Conservation (phyloP, 345 rosid genomes). For the Sonneratia alba region DNA sequence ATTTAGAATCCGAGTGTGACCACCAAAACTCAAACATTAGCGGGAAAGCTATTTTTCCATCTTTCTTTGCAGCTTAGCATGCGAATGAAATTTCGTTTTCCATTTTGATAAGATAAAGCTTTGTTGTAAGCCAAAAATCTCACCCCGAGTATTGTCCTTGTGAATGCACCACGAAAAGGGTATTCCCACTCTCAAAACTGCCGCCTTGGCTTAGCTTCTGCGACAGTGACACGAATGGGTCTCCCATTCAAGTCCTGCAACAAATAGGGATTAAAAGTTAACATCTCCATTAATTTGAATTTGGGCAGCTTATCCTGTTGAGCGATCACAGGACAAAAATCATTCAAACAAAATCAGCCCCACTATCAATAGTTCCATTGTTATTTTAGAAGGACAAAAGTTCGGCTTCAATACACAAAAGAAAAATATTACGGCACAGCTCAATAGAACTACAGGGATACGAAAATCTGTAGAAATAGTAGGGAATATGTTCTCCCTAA, state of each 20-base stretch:
- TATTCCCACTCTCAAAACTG: constrained; percentile 34
- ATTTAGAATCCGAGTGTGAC: not conserved
- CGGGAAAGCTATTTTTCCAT: not conserved
- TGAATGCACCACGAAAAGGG: not conserved
- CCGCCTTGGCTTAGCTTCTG: constrained; percentile 80
- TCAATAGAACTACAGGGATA: too few relatives aligned
- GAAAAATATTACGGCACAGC: not conserved
- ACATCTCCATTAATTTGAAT: not conserved
- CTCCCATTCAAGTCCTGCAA: constrained; percentile 85
- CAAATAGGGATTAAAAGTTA: constrained; percentile 3
- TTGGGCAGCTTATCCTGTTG: not conserved
- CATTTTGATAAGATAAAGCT: not conserved
- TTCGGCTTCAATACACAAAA: not conserved
- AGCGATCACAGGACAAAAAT: not conserved
- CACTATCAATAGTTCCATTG: not conserved
- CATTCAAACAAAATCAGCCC: not conserved
- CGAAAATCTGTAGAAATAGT: not conserved
- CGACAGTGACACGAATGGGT: constrained; percentile 71
- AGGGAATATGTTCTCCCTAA: too few relatives aligned
- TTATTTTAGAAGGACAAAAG: not conserved
- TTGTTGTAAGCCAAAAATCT: not conserved
- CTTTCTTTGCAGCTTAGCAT: not conserved
- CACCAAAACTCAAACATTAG: not conserved
- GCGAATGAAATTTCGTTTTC: not conserved
- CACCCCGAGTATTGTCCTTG: not conserved